Base-by-base conservation (phyloP, 2,329 filamentous ascomycete genomes). In the Neobulgaria alba region DNA sequence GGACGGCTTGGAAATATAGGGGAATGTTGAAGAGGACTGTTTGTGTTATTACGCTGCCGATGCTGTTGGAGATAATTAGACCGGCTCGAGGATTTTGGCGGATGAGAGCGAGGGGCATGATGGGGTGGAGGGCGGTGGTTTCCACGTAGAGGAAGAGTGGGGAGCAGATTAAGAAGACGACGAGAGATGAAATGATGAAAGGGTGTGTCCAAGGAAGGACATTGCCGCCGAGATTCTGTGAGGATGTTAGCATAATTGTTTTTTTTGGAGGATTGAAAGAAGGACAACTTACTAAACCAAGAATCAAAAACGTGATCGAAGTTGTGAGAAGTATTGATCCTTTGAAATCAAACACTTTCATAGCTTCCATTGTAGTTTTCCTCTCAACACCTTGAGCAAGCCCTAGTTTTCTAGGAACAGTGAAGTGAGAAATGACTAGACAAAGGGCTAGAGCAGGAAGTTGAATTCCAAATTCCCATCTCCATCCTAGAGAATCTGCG, bases 1-100 rank as follows among this genome's bases (percentile, higher is more conserved):
- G 77, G 18, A 86, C 82, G 29, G 79, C 81, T 57, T 86, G 82
- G 63, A 85, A 88, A 65, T 81, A 89, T 5, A 89, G 66, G 1
- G 84, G 84, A 4, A 73, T 68, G 57, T 79, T 79, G 56, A 79
- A 79, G 15, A 75, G 53, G 34, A 79, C 67, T 7, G 74, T 69
- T 51, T 76, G 77, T 36, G 66, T 56, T 9, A 79, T 56, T 29
- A 76, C 56, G 2, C 71, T 66, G 10, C 63, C 68, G 32, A 76
- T 56, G 49, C 67, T 66, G 54, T 79, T 79, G 42, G 67, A 60
- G 41, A 77, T 67, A 41, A 80, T 72, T 21, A 82, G 59, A 50
- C 77, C 75, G 12, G 67, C 68, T n/a, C 72, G 65, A 2, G 77
- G 77, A 0, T 65, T 55, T 5, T 59, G 61, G 10, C 60, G 59